phyloP scores from a whole-genome alignment of 2,329 filamentous ascomycete species.

The Fusarium pseudonygamai region DNA sequence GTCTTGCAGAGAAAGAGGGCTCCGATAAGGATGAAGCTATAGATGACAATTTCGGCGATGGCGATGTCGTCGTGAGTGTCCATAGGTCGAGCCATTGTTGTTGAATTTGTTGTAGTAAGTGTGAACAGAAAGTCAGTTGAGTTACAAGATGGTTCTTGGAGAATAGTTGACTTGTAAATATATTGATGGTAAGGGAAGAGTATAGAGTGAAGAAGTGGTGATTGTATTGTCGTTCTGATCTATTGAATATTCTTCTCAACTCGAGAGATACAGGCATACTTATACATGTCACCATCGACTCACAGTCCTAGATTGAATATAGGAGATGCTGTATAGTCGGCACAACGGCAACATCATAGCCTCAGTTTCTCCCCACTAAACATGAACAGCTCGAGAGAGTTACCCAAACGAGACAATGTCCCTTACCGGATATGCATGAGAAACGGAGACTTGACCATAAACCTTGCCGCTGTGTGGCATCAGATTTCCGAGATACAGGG shows the following conservation, averaged over 20 bases:
- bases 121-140: not conserved
- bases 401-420: not conserved
- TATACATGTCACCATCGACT: conserved; percentile 8
- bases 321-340: not conserved
- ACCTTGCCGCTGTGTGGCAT: not conserved
- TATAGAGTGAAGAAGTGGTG: not conserved
- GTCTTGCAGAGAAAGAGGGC: conserved; percentile 55
- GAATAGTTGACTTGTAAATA: not conserved
- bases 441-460: not conserved
- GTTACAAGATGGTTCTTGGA: not conserved
- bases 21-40: conserved; percentile 42
- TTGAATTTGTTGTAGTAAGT: not conserved
- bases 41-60: conserved; percentile 47
- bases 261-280: conserved; percentile 8
- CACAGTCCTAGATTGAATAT: not conserved
- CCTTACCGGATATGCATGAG: not conserved
- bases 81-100: conserved; percentile 38
- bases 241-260: not conserved
- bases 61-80: conserved; percentile 46
- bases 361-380: not conserved
- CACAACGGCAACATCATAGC: conserved; percentile 23
- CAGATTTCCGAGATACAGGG: not conserved
- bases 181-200: not conserved
- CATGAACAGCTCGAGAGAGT: conserved; percentile 7
- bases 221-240: not conserved